Base-by-base conservation (phyloP, 2,329 filamentous ascomycete genomes). In the Alternaria solani region DNA sequence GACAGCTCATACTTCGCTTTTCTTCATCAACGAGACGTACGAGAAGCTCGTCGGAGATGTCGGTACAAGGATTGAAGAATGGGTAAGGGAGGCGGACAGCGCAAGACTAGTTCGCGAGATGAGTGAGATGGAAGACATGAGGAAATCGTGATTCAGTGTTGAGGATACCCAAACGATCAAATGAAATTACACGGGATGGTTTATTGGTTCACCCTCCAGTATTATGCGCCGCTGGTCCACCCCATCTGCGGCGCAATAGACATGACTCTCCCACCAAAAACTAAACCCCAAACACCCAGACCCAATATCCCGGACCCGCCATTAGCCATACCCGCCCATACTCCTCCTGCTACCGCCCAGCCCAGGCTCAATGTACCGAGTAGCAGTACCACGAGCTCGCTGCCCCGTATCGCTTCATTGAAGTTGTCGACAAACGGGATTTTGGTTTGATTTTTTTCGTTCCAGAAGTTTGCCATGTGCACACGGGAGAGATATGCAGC, bases 1-100 rank as follows among this genome's bases (percentile, higher is more conserved):
- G 1, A 89, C 87, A 7, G 94, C 93, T 9, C 93, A 96, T 75
- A 94, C 92, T 63, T 89, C 91, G 0, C 81, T 97, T 52, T 97
- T 96, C 80, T 87, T 92, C 12, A 80, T 88, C 0, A 89, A 90
- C 7, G 84, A 88, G 61, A 89, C 91, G 58, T 94, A 95, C 72
- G 90, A 93, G 69, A 80, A 80, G 64, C 80, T 94, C n/a, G 88
- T 94, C n/a, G 89, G 89, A 0, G 90, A 94, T 75, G 89, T 92
- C 3, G 89, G 87, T 3, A 83, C 83, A 30, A 81, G 87, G 59
- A 86, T 95, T 58, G 83, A 88, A 64, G 81, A 82, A 18, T 95
- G 92, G 92, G 86, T 93, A 4, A 81, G 86, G 28, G 89, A 90
- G 48, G 88, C 89, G 68, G 78, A 79, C 36, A 78, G 71, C 32